Base-by-base conservation (phyloP, 805 yeast genomes). In the Nakazawaea peltata region DNA sequence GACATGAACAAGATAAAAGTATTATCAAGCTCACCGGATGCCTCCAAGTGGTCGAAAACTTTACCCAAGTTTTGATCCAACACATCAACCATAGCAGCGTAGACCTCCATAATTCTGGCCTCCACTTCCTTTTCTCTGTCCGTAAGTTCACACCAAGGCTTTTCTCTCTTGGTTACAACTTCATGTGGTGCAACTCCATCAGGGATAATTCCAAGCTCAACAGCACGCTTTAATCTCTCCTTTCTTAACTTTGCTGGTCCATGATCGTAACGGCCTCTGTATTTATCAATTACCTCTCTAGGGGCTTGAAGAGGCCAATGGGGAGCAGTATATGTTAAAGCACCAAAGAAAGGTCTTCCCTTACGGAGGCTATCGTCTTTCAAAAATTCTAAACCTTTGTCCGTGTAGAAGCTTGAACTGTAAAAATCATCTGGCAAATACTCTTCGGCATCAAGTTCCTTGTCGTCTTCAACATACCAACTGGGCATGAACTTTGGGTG, bases 291-390 rank as follows among this genome's bases (percentile, higher is more conserved):
- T 5, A 58, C 47, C 5, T 67, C 68, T 32, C 51, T 50, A 4
- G 78, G 78, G 1, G 81, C 81, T 50, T 74, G 81, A 44, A 65
- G 61, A 9, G 81, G 81, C 81, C 81, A 75, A 47, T 74, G 81
- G 2, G 81, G 81, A 1, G 81, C 81, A 4, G 79, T 72, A 44
- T 70, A 74, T 5, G 80, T 74, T 38, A 75, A 53, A 17, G 59
- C 51, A 3, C 75, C 73, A 37, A 73, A 69, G 42, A 70, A 74
- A 9, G 81, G 81, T 44, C 68, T 54, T n/a, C 56, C 69, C 3
- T 46, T 43, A 32, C 71, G 52, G 4, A 42, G 36, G 10, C 49
- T 43, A 5, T 48, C 43, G 32, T 51, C 45, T 7, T 42, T 27
- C 36, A 67, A 46, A 28, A 52, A 62, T 17, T 61, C 65, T 26